Percentiles rank a stretch among this genome's conserved stretches.
These are phyloP conservation scores for Thraustochytrium sp. DNA, from an alignment of 352 stramenopile species.

Conservation along the genomic window DNA sequence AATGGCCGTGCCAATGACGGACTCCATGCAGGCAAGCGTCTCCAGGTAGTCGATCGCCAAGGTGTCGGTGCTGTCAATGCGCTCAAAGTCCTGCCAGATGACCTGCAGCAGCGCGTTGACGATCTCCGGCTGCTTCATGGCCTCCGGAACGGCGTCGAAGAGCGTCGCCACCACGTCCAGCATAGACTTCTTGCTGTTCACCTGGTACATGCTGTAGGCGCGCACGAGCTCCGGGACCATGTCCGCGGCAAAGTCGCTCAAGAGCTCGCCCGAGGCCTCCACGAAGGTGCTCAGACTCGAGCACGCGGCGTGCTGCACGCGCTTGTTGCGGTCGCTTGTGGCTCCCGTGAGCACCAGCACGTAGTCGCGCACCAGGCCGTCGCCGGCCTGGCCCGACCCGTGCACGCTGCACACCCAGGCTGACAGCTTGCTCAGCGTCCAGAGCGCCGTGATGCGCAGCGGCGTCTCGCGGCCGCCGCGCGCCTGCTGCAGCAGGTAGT, in stretches of 20 bases:
- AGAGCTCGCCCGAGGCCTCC: neutral
- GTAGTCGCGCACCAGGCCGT: conserved; percentile 8
- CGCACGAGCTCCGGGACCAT: neutral
- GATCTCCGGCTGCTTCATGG: neutral
- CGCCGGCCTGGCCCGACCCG: neutral
- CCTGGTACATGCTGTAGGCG: neutral
- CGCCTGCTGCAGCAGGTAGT: neutral
- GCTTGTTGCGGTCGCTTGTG: conserved; percentile 6
- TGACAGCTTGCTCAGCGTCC: neutral
- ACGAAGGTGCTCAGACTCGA: neutral
- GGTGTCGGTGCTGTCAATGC: neutral
- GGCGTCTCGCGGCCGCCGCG: neutral
- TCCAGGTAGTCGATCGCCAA: conserved; percentile 13
- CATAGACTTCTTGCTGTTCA: conserved; percentile 12
- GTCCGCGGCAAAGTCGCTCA: neutral
- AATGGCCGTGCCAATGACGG: neutral
- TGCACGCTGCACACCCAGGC: neutral
- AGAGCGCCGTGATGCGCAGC: conserved; percentile 18
- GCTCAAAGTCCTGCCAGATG: neutral
- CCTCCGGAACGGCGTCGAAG: neutral
- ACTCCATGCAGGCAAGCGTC: neutral
- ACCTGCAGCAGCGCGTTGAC: neutral
- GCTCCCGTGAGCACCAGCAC: neutral
- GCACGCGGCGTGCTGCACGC: neutral
- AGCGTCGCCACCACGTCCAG: neutral